Evolutionary conservation across 2,329 filamentous ascomycete genomes (phyloP), one percentile per base, ranked within the genome.

Genomic region (Cyphellophora attinorum): DNA sequence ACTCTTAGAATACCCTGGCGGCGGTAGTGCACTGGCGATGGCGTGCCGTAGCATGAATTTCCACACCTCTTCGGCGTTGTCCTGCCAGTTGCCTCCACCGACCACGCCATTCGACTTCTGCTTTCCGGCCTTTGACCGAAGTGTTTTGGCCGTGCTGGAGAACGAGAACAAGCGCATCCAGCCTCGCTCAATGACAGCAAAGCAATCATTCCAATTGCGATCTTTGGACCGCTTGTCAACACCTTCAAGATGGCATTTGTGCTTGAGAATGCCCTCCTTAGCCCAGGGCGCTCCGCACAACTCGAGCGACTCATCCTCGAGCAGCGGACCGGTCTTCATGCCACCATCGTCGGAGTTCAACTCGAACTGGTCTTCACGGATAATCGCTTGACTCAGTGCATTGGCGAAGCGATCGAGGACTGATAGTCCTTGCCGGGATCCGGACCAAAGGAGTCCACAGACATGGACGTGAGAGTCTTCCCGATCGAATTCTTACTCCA

Each of bases 21-120:
- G 74, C 6, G 91, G 91, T 11, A 98, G 72, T 0, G 82, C 78
- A 37, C 85, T 94, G 8, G 91, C 91, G 45, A 96, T 82, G 1
- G 88, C 93, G 56, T 96, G 88, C 13, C 88, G 76, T 5, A 98
- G 74, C 28, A 82, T 78, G 57, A 95, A 96, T 13, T 80, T 81
- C 49, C 85, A 88, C 6, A 95, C 68, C 45, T 79, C 85, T 45
- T 93, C 86, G 4, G 91, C 91, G 53, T 93, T 96, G 48, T 95
- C 88, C 57, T 89, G 89, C 91, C 91, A 98, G 57, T 98, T 96
- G 15, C 91, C 91, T 41, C 91, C 91, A 46, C 91, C 91, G 2
- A 96, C 91, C 5, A 82, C 72, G 17, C 79, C 74, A 10, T 75
- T 77, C 6, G 72, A 70, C 34, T 66, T 59, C 15, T 61, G 63